Percentiles rank a stretch among this genome's conserved stretches.
Conservation (phyloP, 2,329 filamentous ascomycete genomes). For the Hypoxylon sp. region DNA sequence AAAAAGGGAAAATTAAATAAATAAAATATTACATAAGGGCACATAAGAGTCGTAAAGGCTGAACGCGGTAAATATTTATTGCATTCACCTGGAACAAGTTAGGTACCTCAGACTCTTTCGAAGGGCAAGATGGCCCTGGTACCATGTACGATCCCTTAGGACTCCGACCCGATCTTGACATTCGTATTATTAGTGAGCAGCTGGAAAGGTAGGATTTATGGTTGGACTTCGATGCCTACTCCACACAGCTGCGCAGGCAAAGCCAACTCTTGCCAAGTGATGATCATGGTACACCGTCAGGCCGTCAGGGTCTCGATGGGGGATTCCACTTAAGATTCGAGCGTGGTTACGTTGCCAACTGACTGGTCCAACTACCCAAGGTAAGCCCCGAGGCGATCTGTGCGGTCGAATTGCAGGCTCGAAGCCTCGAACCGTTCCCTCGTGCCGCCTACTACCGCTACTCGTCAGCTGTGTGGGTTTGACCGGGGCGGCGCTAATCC, state of each 20-base stretch:
- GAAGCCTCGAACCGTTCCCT: constrained; percentile 40
- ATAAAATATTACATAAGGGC: constrained; percentile 14
- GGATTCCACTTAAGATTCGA: constrained; percentile 39
- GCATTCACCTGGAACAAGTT: constrained; percentile 20
- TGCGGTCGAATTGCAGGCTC: constrained; percentile 34
- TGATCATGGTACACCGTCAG: constrained; percentile 37
- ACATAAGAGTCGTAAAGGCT: constrained; percentile 17
- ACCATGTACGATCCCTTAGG: constrained; percentile 34
- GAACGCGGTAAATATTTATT: constrained; percentile 24
- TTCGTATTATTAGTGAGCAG: constrained; percentile 28
- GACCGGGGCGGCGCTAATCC: constrained; percentile 42
- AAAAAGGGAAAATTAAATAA: constrained; percentile 13
- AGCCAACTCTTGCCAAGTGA: constrained; percentile 38
- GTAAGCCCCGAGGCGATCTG: constrained; percentile 45
- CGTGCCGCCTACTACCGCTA: constrained; percentile 30
- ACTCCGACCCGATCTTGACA: constrained; percentile 32
- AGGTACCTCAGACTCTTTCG: constrained; percentile 20
- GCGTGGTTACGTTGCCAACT: constrained; percentile 46
- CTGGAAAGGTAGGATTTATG: constrained; percentile 26
- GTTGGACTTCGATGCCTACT: constrained; percentile 26
- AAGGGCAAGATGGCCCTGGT: constrained; percentile 15
- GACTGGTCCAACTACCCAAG: constrained; percentile 34
- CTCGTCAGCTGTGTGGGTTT: constrained; percentile 36
- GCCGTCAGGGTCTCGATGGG: constrained; percentile 38
- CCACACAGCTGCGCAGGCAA: constrained; percentile 25